Percentiles rank a stretch among this genome's conserved stretches.
Evolutionary conservation across 352 stramenopile species (phyloP).

Genomic region (Globisporangium yorkense): DNA sequence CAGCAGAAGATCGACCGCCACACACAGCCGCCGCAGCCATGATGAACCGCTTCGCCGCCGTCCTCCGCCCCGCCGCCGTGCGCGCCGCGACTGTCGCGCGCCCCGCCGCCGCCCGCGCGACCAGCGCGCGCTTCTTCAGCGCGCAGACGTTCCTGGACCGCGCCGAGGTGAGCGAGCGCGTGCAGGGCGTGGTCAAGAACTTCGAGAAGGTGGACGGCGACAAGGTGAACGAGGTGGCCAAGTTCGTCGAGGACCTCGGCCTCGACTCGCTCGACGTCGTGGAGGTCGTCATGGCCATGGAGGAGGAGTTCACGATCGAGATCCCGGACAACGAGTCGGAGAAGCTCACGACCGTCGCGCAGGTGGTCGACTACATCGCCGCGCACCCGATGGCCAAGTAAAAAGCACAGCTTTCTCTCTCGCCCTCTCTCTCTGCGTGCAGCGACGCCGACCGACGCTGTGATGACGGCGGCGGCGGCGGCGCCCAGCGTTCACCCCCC

Average conservation of each 20-base stretch:
- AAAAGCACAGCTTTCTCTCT: constrained; percentile 18
- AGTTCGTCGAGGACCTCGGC: constrained; percentile 97
- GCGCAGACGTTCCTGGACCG: constrained; percentile 86
- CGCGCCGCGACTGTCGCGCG: constrained; percentile 41
- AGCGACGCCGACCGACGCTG: background rate
- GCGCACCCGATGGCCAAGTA: constrained; percentile 99
- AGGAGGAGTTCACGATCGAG: constrained; percentile 99
- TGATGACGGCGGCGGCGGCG: too few relatives aligned
- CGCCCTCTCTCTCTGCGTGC: too few relatives aligned
- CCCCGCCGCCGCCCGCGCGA: constrained; percentile 17
- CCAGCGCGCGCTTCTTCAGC: constrained; percentile 63
- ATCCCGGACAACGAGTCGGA: constrained; percentile 99
- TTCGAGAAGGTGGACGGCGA: constrained; percentile 98
- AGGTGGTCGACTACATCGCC: constrained; percentile 98
- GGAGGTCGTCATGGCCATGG: constrained; percentile 98
- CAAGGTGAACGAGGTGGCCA: constrained; percentile 89
- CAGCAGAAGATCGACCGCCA: constrained; percentile 12
- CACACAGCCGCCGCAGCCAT: constrained; percentile 27
- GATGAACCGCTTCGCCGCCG: constrained; percentile 81
- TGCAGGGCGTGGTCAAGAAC: constrained; percentile 98
- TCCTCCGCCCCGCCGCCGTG: constrained; percentile 51
- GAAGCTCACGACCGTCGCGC: constrained; percentile 95
- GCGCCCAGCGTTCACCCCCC: too few relatives aligned
- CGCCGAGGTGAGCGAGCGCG: constrained; percentile 95
- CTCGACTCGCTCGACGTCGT: constrained; percentile 98